phyloP scores from a whole-genome alignment of 2,329 filamentous ascomycete genomes.

The Tricladium varicosporioides region DNA sequence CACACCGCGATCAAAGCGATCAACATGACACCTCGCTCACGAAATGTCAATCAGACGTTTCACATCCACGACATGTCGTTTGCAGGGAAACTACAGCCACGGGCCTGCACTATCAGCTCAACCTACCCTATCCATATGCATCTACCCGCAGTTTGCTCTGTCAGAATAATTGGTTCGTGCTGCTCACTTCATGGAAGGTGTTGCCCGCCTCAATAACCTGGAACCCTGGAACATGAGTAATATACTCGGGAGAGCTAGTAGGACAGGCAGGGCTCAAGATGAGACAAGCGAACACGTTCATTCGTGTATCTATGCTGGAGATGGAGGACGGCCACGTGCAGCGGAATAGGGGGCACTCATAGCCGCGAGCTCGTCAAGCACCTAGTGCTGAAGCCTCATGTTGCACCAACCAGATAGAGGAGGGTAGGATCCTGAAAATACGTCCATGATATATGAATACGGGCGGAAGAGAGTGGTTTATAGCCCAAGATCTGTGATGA shows the following conservation, averaged over 20 bases:
- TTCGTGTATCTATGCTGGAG: conserved; percentile 14
- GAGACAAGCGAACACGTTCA: conserved; percentile 26
- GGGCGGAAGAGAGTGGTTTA: neutral
- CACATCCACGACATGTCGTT: conserved; percentile 17
- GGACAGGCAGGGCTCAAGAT: conserved; percentile 5
- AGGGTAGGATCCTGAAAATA: conserved; percentile 2
- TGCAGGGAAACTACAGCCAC: conserved; percentile 14
- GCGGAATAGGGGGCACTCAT: conserved; percentile 9
- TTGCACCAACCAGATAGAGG: conserved; percentile 7
- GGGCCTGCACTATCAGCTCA: conserved; percentile 17
- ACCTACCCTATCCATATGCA: conserved; percentile 13
- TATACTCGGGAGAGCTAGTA: neutral
- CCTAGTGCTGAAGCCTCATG: conserved; percentile 7
- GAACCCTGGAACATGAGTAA: neutral
- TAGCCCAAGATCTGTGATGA: neutral
- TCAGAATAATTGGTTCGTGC: conserved; percentile 16
- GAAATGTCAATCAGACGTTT: neutral
- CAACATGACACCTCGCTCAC: conserved; percentile 12
- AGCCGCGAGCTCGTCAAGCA: conserved; percentile 12
- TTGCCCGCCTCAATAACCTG: too few relatives aligned
- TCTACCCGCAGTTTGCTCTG: conserved; percentile 23
- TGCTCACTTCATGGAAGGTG: neutral
- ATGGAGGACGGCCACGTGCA: conserved; percentile 20
- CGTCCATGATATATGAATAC: conserved; percentile 2
- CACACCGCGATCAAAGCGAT: conserved; percentile 20